A percentile compares a stretch with the other conserved stretches of the same genome.
Conservation (phyloP, 371 early-diverging fungal genomes). For the Amoeboradix gromovi region DNA sequence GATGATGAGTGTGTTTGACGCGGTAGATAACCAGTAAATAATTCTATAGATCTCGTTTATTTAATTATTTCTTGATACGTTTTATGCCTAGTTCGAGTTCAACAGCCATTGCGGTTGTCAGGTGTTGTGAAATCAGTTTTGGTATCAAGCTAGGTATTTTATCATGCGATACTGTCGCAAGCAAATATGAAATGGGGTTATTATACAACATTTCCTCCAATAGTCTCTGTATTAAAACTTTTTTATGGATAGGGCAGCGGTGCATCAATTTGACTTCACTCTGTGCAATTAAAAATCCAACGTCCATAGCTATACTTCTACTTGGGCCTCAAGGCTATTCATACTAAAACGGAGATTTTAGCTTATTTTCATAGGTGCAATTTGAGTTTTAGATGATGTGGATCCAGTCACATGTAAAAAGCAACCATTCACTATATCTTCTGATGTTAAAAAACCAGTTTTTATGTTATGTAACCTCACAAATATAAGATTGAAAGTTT, state of each 20-base stretch:
- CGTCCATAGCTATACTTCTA: background rate
- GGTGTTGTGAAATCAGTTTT: background rate
- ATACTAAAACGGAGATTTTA: too few species aligned
- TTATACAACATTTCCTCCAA: background rate
- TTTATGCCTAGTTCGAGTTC: background rate
- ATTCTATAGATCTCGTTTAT: background rate
- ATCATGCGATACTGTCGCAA: background rate
- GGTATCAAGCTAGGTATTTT: background rate
- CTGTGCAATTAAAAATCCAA: background rate
- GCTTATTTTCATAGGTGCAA: too few species aligned
- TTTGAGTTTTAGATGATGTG: too few species aligned
- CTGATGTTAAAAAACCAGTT: too few species aligned
- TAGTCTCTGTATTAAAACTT: background rate
- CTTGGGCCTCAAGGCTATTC: too few species aligned
- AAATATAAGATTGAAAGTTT: too few species aligned
- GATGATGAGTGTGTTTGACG: background rate
- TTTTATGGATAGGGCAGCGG: background rate
- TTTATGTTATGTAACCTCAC: too few species aligned
- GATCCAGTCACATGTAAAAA: too few species aligned
- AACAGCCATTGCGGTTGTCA: background rate
- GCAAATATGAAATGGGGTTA: background rate
- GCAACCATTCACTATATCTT: too few species aligned
- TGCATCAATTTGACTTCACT: background rate
- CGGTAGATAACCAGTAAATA: background rate
- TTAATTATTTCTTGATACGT: background rate